Evolutionary conservation across 495 filamentous ascomycete genomes (phyloP).

Genomic region (Copromyces sp.): DNA sequence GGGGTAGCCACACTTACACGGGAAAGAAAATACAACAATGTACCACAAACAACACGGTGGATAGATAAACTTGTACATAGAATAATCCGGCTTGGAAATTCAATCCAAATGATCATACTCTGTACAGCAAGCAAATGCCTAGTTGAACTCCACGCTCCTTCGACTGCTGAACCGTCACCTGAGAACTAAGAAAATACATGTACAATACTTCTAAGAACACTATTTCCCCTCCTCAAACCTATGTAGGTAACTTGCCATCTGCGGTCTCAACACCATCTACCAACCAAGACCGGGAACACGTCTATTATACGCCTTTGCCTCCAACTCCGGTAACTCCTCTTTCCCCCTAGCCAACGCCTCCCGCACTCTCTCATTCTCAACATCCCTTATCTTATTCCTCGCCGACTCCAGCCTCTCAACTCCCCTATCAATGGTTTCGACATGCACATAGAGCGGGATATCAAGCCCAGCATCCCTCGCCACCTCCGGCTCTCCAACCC

Average conservation of each 20-base stretch:
- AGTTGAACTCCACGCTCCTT: background rate
- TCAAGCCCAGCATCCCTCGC: slow-evolving; percentile 21
- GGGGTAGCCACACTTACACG: background rate
- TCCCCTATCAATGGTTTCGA: slow-evolving; percentile 57
- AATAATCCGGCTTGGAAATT: background rate
- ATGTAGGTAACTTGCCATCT: background rate
- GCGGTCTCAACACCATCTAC: background rate
- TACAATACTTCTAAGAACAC: background rate
- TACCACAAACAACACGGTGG: background rate
- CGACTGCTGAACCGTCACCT: background rate
- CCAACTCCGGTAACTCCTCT: slow-evolving; percentile 1
- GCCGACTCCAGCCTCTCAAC: slow-evolving; percentile 54
- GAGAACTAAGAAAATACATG: background rate
- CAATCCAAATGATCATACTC: background rate
- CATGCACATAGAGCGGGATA: slow-evolving; percentile 57
- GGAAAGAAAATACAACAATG: background rate
- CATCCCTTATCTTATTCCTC: slow-evolving; percentile 41
- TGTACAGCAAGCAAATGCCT: background rate
- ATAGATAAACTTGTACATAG: background rate
- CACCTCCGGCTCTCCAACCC: slow-evolving; percentile 51
- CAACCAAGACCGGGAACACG: background rate
- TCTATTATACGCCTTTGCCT: slow-evolving; percentile 6
- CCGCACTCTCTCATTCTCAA: slow-evolving; percentile 47
- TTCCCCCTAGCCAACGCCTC: slow-evolving; percentile 38
- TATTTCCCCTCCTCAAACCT: background rate